phyloP scores from a whole-genome alignment of 139 green algal species.

The Coelastrella sp. region DNA sequence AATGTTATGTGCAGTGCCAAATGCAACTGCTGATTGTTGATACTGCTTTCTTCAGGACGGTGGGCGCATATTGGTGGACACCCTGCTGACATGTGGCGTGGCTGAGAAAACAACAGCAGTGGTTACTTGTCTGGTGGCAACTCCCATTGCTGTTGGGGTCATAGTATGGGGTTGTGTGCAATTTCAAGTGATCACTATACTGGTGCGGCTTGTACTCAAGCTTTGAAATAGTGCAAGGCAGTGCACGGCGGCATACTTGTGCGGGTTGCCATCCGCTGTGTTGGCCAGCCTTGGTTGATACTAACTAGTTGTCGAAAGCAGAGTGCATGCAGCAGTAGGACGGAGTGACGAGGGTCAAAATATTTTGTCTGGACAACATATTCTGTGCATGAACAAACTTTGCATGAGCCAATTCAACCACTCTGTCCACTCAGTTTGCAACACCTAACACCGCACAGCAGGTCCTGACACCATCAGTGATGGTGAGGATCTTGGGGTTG shows the following conservation, averaged over 20 bases:
- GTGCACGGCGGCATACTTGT: background rate
- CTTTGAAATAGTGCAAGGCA: too few relatives aligned
- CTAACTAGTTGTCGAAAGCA: too few relatives aligned
- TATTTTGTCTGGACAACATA: too few relatives aligned
- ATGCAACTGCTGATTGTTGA: background rate
- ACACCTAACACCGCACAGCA: too few relatives aligned
- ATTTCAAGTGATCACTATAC: conserved; percentile 57
- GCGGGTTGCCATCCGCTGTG: background rate
- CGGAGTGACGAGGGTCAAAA: too few relatives aligned
- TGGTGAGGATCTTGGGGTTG: background rate
- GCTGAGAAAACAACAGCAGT: conserved; percentile 29
- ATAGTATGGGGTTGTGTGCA: conserved; percentile 48
- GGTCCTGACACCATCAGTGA: background rate
- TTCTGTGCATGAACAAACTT: too few relatives aligned
- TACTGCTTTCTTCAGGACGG: conserved; percentile 24
- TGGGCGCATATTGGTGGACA: conserved; percentile 50
- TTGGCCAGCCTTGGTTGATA: background rate
- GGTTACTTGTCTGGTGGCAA: conserved; percentile 48
- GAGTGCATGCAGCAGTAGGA: too few relatives aligned
- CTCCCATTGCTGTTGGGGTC: conserved; percentile 48
- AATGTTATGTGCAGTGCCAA: background rate
- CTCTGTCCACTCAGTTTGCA: too few relatives aligned
- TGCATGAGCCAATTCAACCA: too few relatives aligned
- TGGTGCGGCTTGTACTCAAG: conserved; percentile 28
- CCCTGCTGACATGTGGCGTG: conserved; percentile 63